Conservation (phyloP, 257 asterid genomes). For the Mitragyna speciosa region DNA sequence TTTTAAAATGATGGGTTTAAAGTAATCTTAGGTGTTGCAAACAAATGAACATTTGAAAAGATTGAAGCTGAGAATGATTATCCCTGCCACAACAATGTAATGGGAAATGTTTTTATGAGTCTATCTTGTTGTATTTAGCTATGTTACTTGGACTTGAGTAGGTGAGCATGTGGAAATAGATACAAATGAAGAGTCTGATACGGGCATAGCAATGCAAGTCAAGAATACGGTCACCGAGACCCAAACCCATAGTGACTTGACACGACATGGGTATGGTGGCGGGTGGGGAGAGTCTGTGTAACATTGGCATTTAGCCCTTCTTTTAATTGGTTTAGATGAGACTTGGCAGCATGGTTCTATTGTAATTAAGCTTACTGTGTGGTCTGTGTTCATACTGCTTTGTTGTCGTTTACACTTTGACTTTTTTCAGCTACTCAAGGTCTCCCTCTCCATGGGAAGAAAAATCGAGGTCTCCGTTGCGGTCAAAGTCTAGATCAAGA, state of each 20-base stretch:
- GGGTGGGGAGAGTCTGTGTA: too few relatives aligned
- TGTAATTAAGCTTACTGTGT: not conserved
- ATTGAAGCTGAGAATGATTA: not conserved
- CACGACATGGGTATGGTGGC: too few relatives aligned
- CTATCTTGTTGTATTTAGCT: not conserved
- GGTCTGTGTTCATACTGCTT: not conserved
- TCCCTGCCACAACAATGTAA: too few relatives aligned
- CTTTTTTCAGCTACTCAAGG: slow-evolving; percentile 48
- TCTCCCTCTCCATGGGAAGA: slow-evolving; percentile 82
- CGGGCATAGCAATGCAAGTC: too few relatives aligned
- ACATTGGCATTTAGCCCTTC: not conserved
- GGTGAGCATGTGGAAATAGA: too few relatives aligned
- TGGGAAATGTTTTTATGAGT: not conserved
- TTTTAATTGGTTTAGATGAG: not conserved
- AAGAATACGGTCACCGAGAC: too few relatives aligned
- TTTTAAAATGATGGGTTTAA: not conserved
- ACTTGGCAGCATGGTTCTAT: not conserved
- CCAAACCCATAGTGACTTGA: too few relatives aligned
- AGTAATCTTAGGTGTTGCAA: not conserved
- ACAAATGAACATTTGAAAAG: not conserved
- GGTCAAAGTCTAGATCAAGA: slow-evolving; percentile 53
- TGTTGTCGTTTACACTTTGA: not conserved
- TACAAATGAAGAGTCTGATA: too few relatives aligned
- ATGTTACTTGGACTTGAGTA: too few relatives aligned
- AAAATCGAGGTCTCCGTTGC: slow-evolving; percentile 60